phyloP scores from a whole-genome alignment of 179 eudicot species.

The Amaranthus tricolor region DNA sequence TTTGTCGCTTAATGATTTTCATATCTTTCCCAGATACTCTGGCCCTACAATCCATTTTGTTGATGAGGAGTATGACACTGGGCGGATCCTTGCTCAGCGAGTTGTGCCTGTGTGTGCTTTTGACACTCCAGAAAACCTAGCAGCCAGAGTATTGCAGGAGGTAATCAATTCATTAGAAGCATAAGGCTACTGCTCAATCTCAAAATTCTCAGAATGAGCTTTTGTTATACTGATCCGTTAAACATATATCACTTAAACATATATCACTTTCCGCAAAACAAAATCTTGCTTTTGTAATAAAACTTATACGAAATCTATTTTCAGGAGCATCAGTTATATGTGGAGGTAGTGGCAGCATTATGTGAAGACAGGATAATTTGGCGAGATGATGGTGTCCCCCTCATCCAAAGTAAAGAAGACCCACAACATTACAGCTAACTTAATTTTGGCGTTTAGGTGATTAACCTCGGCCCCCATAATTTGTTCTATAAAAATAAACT shows the following conservation, averaged over 20 bases:
- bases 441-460: conserved; percentile 1
- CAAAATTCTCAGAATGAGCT: too few species aligned
- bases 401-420: conserved; percentile 62
- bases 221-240: too few species aligned
- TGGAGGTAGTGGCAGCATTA: conserved; percentile 67
- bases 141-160: conserved; percentile 83
- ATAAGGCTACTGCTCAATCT: too few species aligned
- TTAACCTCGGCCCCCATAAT: not conserved
- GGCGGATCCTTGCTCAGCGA: conserved; percentile 82
- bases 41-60: conserved; percentile 92
- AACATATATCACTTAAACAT: not conserved
- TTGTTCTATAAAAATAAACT: not conserved
- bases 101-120: conserved; percentile 62
- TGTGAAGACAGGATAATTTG: conserved; percentile 75
- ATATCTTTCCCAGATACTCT: conserved; percentile 50
- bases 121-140: conserved; percentile 73
- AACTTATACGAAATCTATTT: not conserved
- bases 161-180: conserved; percentile 24
- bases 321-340: conserved; percentile 74
- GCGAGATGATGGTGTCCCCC: conserved; percentile 93
- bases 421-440: conserved; percentile 46
- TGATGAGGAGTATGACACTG: conserved; percentile 85
- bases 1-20: not conserved
- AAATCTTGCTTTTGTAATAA: conserved; percentile 4
- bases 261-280: not conserved